Percentiles rank a stretch among this genome's conserved stretches.
Conservation (phyloP, 2,329 filamentous ascomycete species). For the Sporothrix pallida region DNA sequence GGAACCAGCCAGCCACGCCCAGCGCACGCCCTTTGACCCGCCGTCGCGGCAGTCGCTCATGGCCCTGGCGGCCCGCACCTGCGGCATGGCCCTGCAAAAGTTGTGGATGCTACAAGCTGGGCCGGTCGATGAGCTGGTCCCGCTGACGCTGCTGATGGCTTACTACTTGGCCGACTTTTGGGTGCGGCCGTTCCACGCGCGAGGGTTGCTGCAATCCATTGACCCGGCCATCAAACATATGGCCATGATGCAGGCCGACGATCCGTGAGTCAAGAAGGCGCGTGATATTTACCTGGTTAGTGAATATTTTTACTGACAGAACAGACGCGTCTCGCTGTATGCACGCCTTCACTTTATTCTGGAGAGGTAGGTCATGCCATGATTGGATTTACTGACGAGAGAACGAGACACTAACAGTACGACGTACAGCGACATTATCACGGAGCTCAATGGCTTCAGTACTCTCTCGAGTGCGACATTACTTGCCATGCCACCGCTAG, state of each 20-base stretch:
- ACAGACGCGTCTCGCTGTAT: conserved; percentile 2
- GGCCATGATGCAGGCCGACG: conserved; percentile 9
- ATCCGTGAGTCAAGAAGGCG: neutral
- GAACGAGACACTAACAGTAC: neutral
- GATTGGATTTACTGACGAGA: neutral
- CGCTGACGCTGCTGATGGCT: neutral
- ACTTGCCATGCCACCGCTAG: neutral
- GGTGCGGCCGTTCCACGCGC: conserved; percentile 13
- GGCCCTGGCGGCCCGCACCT: conserved; percentile 1
- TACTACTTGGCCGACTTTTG: conserved; percentile 24
- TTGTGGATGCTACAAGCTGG: conserved; percentile 12
- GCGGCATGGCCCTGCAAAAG: conserved; percentile 14
- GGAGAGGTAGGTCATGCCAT: neutral
- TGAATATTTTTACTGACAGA: neutral
- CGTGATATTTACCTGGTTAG: no score
- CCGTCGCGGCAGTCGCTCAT: conserved; percentile 2
- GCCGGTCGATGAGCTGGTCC: neutral
- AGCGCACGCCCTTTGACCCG: conserved; percentile 19
- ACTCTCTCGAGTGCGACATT: neutral
- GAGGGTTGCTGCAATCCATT: conserved; percentile 9
- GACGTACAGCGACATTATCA: conserved; percentile 12
- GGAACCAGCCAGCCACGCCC: neutral
- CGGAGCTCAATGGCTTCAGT: conserved; percentile 11
- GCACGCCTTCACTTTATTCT: neutral
- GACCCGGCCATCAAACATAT: conserved; percentile 14